Evolutionary conservation across 225 moss, liverwort and hornwort species (phyloP).

Genomic region (Sphagnum tenellum): DNA sequence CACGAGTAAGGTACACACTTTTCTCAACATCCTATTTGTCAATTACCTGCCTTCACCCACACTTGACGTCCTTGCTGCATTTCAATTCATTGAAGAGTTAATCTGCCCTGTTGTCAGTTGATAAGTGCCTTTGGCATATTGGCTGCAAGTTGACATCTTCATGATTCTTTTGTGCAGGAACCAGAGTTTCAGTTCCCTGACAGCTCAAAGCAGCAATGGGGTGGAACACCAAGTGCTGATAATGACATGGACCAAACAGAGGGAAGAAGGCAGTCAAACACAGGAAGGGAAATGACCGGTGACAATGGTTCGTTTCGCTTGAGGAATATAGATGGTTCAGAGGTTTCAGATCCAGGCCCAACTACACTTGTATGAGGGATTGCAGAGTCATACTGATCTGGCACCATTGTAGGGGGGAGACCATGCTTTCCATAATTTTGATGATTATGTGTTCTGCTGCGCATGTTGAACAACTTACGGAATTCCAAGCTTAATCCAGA

Average conservation of each 20-base stretch:
- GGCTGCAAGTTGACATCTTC: background rate
- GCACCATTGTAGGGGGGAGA: too few relatives aligned
- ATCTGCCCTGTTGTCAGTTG: too few relatives aligned
- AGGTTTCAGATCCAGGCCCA: slow-evolving; percentile 30
- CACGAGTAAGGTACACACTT: slow-evolving; percentile 32
- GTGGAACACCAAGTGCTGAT: slow-evolving; percentile 16
- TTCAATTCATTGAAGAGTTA: too few relatives aligned
- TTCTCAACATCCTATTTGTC: background rate
- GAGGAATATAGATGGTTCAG: slow-evolving; percentile 49
- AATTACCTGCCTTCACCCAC: background rate
- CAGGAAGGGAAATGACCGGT: slow-evolving; percentile 20
- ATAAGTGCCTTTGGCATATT: too few relatives aligned
- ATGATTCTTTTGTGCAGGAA: slow-evolving; percentile 22
- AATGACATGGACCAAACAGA: slow-evolving; percentile 14
- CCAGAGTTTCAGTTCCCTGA: slow-evolving; percentile 46
- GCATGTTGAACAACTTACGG: too few relatives aligned
- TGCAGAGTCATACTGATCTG: background rate
- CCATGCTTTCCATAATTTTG: too few relatives aligned
- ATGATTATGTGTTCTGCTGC: too few relatives aligned
- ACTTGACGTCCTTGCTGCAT: background rate
- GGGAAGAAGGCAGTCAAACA: slow-evolving; percentile 19
- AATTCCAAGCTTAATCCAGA: too few relatives aligned
- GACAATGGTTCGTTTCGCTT: slow-evolving; percentile 40
- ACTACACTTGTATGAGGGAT: slow-evolving; percentile 9
- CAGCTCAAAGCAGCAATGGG: slow-evolving; percentile 39